Conservation (phyloP, 1,139 yeast species). For the Sugiyamaella pinicola region DNA sequence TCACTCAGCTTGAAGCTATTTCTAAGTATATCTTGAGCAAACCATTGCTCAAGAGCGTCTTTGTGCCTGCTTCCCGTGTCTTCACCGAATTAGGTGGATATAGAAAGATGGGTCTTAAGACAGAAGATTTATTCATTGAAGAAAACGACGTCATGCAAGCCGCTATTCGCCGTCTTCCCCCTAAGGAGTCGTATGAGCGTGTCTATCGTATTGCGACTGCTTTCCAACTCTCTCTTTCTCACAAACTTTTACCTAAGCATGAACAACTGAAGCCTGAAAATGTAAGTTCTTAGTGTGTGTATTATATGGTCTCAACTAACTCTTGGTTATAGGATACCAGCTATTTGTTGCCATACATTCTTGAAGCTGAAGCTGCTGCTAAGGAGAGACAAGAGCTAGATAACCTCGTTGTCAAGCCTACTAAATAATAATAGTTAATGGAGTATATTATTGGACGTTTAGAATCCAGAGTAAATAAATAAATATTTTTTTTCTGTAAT, state of each 20-base stretch:
- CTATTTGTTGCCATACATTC: slow-evolving; percentile 82
- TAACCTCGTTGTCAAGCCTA: slow-evolving; percentile 54
- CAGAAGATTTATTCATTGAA: slow-evolving; percentile 82
- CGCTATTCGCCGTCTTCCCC: slow-evolving; percentile 86
- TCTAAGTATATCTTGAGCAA: slow-evolving; percentile 81
- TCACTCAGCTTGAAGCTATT: slow-evolving; percentile 79
- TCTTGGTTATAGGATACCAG: slow-evolving; percentile 56
- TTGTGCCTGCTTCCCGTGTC: slow-evolving; percentile 76
- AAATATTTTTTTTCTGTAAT: slow-evolving; percentile 1
- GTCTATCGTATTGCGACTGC: slow-evolving; percentile 90
- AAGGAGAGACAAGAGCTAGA: slow-evolving; percentile 87
- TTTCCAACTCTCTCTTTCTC: slow-evolving; percentile 81
- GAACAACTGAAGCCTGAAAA: slow-evolving; percentile 81
- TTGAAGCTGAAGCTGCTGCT: slow-evolving; percentile 93
- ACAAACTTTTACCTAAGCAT: slow-evolving; percentile 78
- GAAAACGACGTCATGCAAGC: slow-evolving; percentile 85
- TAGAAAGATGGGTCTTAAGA: slow-evolving; percentile 89
- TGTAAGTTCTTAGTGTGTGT: slow-evolving; percentile 20
- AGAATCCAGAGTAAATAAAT: slow-evolving; percentile 5
- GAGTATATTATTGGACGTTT: slow-evolving; percentile 4
- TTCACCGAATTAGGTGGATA: slow-evolving; percentile 80
- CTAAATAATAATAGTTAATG: slow-evolving; percentile 4
- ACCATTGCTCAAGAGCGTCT: slow-evolving; percentile 72
- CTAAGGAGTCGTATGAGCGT: slow-evolving; percentile 82
- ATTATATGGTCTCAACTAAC: slow-evolving; percentile 11